Base-by-base conservation (phyloP, 164 flowering plant species). In the Stephania japonica region DNA sequence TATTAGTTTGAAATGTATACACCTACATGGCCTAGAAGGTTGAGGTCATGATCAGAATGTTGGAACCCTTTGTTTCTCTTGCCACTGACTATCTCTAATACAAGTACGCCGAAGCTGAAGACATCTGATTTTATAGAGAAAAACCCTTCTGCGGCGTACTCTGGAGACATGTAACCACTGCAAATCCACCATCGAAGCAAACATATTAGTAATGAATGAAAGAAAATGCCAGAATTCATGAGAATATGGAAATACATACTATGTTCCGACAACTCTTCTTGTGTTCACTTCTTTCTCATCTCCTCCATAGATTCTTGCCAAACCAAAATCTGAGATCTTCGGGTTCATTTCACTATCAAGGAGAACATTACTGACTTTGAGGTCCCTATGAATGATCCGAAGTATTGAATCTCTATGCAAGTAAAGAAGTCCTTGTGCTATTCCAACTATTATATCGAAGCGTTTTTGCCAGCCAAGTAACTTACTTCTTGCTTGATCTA, bases 371-470 rank as follows among this genome's bases (percentile, higher is more conserved):
- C 70, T 38, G 1, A 53, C 70, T 68, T 68, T 68, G 70, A 68
- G 70, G 43, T 68, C 70, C 21, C 70, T 68, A 68, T 68, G 70
- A 43, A 68, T 42, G 23, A 68, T 68, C 23, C 70, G 18, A 7
- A 68, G 49, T 21, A 50, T 68, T 42, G 70, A 68, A 68, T 68
- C 25, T 42, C 70, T 68, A 68, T 68, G 70, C 42, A 68, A 53
- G 43, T 68, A 68, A 68, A 68, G 70, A 42, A 68, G 70, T 43
- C 70, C 70, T 68, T 68, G 70, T 42, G 70, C 70, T 16, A 68
- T 68, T 42, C 70, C 70, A 19, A 68, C 53, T 68, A 68, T 68
- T 41, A 68, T 68, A 12, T 68, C n/a, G 70, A 68, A 42, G 24
- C 70, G 70, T n/a, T n/a, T 42, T 42, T 42, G 70, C 70, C 53